These are phyloP conservation scores for Mucor ambiguus DNA, from an alignment of 371 early-diverging fungal genomes.

Conservation along the genomic window DNA sequence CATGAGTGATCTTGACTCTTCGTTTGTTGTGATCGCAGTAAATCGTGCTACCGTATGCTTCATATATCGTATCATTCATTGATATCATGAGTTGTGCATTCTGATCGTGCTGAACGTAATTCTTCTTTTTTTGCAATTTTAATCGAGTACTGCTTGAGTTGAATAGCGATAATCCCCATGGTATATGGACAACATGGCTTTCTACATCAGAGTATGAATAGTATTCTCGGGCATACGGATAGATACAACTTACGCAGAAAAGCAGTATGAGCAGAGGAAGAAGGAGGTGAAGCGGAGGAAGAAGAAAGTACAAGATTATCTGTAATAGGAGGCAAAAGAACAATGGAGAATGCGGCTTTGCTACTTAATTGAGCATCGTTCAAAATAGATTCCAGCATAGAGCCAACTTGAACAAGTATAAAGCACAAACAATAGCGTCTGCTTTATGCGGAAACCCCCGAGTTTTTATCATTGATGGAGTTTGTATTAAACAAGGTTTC, in stretches of 20 bases:
- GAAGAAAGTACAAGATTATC: background rate
- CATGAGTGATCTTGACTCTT: conserved; percentile 11
- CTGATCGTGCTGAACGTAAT: background rate
- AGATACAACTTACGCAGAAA: conserved; percentile 26
- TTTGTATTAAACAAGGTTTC: background rate
- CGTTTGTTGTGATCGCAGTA: background rate
- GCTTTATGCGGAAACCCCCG: conserved; percentile 1
- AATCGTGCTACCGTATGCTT: conserved; percentile 6
- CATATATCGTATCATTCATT: conserved; percentile 2
- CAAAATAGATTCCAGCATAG: conserved; percentile 16
- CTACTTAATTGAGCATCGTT: conserved; percentile 13
- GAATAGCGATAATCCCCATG: conserved; percentile 9
- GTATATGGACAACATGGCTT: conserved; percentile 29
- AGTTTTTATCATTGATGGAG: background rate
- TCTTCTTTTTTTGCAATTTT: conserved; percentile 5
- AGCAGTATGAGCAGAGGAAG: background rate
- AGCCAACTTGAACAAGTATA: background rate
- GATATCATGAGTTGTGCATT: conserved; percentile 7
- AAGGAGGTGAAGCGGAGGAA: conserved; percentile 4
- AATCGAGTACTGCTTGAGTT: background rate
- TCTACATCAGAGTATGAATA: conserved; percentile 13
- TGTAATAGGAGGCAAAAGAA: conserved; percentile 33
- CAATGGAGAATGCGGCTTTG: conserved; percentile 19
- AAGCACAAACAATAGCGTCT: conserved; percentile 2
- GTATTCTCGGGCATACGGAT: background rate